Evolutionary conservation across 1,139 yeast species (phyloP).

Genomic region (Ogataea hybrid): DNA sequence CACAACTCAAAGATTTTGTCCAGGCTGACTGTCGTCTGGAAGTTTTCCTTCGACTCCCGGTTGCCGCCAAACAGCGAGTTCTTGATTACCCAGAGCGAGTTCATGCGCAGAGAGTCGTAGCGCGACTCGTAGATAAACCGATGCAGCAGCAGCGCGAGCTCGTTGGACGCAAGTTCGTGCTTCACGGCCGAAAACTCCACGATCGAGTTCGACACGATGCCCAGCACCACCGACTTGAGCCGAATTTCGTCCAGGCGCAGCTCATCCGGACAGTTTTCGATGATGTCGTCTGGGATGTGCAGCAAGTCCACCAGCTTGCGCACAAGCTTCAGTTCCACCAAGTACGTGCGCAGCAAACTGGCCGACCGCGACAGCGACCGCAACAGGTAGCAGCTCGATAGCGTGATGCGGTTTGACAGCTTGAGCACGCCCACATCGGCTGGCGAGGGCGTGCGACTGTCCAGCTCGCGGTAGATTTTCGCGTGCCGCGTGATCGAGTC

Average conservation of each 20-base stretch:
- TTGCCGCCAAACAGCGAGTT: slow-evolving; percentile 51
- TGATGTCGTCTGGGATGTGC: slow-evolving; percentile 32
- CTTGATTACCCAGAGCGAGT: slow-evolving; percentile 55
- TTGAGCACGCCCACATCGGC: slow-evolving; percentile 31
- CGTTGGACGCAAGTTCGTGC: slow-evolving; percentile 53
- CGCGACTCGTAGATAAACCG: slow-evolving; percentile 35
- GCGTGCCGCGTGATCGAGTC: slow-evolving; percentile 31
- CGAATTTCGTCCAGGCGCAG: slow-evolving; percentile 38
- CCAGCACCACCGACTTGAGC: slow-evolving; percentile 59
- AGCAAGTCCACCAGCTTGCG: slow-evolving; percentile 45
- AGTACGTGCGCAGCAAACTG: slow-evolving; percentile 62
- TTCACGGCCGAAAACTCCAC: slow-evolving; percentile 79
- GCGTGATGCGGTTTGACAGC: slow-evolving; percentile 32
- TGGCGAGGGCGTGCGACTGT: slow-evolving; percentile 10
- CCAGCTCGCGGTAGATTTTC: slow-evolving; percentile 20
- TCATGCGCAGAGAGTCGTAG: slow-evolving; percentile 38
- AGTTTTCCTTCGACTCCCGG: slow-evolving; percentile 28
- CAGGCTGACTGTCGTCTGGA: slow-evolving; percentile 49
- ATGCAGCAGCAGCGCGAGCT: slow-evolving; percentile 48
- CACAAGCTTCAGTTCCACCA: slow-evolving; percentile 56
- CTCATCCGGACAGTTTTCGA: slow-evolving; percentile 27
- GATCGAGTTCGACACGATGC: slow-evolving; percentile 72
- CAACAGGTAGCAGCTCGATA: slow-evolving; percentile 52
- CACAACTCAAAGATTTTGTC: slow-evolving; percentile 49
- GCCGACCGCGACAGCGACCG: slow-evolving; percentile 78